Evolutionary conservation across 2,329 filamentous ascomycete species (phyloP), one percentile per base, ranked within the genome.

Genomic region (Juglanconis sp.): DNA sequence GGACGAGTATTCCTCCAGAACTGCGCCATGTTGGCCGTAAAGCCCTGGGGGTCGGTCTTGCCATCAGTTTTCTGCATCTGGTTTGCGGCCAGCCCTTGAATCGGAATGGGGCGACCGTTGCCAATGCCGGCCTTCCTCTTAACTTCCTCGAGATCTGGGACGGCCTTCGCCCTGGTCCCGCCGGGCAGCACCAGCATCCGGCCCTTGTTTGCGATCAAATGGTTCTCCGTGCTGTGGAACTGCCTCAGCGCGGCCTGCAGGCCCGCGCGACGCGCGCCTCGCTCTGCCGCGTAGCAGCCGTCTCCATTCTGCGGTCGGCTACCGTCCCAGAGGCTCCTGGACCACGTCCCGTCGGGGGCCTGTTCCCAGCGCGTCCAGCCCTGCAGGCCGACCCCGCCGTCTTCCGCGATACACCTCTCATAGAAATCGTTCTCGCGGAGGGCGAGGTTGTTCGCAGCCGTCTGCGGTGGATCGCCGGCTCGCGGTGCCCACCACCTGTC

Each of bases 181-280:
- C 47, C 38, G 31, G 77, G 75, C 0, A 80, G 67, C 6, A 76
- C 65, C 9, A 78, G 67, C 0, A 72, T 71, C 32, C 72, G 71
- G 70, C 73, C 77, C 2, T 72, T 69, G 3, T 70, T 74, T 59
- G 72, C 71, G 44, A 73, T 67, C 6, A 67, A 64, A 47, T 65
- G 67, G 57, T 78, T 79, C 67, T 78, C 77, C 4, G 57, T 42
- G 57, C 67, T 75, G 35, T 70, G 68, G 51, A 79, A 73, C 11
- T 70, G 62, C 46, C 73, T 73, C 36, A 82, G 70, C 17, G 71
- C 72, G 35, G 74, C 72, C 64, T 81, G 78, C 30, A 82, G 68
- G 17, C 74, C 79, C 7, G 78, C 80, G 49, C 80, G 76, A 47
- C 75, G 72, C 57, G 71, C 72, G 1, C 79, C 80, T 10, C 77